Base-by-base conservation (phyloP, 2,329 filamentous ascomycete genomes). In the Microdochium trichocladiopsis region DNA sequence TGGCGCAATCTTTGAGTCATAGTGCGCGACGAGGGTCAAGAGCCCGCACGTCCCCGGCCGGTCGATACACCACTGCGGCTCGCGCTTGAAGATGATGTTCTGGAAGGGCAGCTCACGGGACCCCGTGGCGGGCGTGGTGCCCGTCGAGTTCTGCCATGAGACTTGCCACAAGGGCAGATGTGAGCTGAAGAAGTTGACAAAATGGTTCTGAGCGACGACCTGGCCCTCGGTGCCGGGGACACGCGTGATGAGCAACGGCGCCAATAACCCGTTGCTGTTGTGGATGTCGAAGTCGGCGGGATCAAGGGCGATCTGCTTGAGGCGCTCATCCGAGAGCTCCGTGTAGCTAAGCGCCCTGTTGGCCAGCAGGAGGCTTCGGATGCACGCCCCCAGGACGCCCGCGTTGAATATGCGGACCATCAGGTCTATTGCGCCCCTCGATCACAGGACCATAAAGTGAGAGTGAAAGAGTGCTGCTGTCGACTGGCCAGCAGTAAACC, bases 11-110 rank as follows among this genome's bases (percentile, higher is more conserved):
- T 90, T 90, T 65, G 82, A 88, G 62, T 95, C 90, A 66, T 93
- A 95, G 64, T 95, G 90, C 31, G 90, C 90, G 9, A 90, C 90
- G 49, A 95, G 73, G 3, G 88, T 90, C 58, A 95, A 71, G 50
- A 87, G 73, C 50, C 86, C 86, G 14, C 88, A 81, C 63, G 91
- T 82, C 0, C 90, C 90, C 0, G 76, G 71, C 5, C 23, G 24
- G 23, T 28, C 47, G 5, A 28, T 10, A 37, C 76, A 75, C 84
- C 88, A 90, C 8, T 90, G 90, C 43, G 90, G 90, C 68, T 94
- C 88, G 50, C 88, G 79, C 47, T 82, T 84, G 24, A 88, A 80
- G 50, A 95, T 84, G 41, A 95, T 71, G 62, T 95, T 95, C 52
- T 81, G 74, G 62, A 95, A 94, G 0, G 87, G 87, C 0, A 93